Conservation (phyloP, 805 yeast genomes). For the Candida sonorensis region DNA sequence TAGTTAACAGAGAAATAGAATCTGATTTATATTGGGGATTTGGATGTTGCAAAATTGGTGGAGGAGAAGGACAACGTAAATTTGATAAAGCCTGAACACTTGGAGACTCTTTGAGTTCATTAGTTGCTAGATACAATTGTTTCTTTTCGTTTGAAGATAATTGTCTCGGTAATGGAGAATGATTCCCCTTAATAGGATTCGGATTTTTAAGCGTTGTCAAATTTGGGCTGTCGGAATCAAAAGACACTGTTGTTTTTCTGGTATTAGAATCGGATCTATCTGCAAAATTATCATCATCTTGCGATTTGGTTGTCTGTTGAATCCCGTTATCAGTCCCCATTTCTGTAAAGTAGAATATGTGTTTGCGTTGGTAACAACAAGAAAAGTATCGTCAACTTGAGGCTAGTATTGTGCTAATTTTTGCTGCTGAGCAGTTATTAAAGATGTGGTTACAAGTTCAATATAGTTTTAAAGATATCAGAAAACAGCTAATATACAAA, state of each 20-base stretch:
- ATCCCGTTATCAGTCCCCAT: too few species aligned
- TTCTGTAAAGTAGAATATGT: too few species aligned
- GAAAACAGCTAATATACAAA: too few species aligned
- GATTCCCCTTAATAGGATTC: slow-evolving; percentile 8
- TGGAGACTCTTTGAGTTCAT: slow-evolving; percentile 31
- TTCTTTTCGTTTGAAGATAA: slow-evolving; percentile 5
- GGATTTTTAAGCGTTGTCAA: slow-evolving; percentile 16
- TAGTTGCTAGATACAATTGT: slow-evolving; percentile 4
- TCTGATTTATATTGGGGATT: slow-evolving; percentile 20
- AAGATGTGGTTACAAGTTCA: too few species aligned
- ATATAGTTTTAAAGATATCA: too few species aligned
- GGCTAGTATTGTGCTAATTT: too few species aligned
- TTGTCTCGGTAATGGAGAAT: slow-evolving; percentile 3
- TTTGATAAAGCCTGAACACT: slow-evolving; percentile 52
- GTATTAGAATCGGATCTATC: neutral
- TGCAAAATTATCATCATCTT: too few species aligned
- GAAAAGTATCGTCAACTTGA: too few species aligned
- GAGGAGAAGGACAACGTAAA: slow-evolving; percentile 66
- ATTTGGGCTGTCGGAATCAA: slow-evolving; percentile 11
- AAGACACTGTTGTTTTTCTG: slow-evolving; percentile 10
- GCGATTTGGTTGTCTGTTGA: too few species aligned
- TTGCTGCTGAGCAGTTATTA: too few species aligned
- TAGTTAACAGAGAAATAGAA: too few species aligned
- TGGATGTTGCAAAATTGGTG: slow-evolving; percentile 47
- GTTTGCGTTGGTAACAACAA: too few species aligned